Base-by-base conservation (phyloP, 73 alveolate genomes). In the Breviolum minutum region DNA sequence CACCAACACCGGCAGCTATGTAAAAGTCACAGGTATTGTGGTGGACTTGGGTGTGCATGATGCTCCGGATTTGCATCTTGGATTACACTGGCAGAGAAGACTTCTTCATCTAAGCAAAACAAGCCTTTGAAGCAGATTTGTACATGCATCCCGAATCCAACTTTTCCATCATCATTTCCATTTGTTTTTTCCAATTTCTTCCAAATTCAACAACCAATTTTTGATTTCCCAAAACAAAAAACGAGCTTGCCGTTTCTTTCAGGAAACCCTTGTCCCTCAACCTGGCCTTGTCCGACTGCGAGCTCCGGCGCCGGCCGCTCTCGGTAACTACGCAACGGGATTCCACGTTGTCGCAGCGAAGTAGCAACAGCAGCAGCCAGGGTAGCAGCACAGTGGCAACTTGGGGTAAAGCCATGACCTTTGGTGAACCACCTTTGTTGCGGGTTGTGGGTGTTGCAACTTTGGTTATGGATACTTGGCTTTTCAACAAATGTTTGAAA, bases 311-410 rank as follows among this genome's bases (percentile, higher is more conserved):
- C 27, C 86, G 86, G 68, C 54, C 82, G 17, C 9, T 17, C 82
- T 17, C 82, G n/a, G 61, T n/a, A n/a, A n/a, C 19, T 63, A 0
- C 88, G 66, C 69, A 0, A 69, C 88, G 88, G 19, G 88, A 80
- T 66, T 80, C 88, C 62, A 80, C 88, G 88, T 30, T 80, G 69
- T 80, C 88, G 88, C 88, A 80, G 68, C 88, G 88, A 63, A 40
- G 69, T 69, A 80, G 88, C 88, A 66, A 61, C 86, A 13, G 40
- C 88, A 80, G 88, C 88, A 80, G 88, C 68, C 68, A 40, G 88
- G 63, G 86, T 5, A n/a, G 22, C 86, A n/a, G 63, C 54, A 40
- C 0, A 0, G 54, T 26, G 27, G 69, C 29, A 48, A 17, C 88
- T 48, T 63, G 69, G 24, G 14, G 86, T 13, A 66, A 12, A 10